phyloP scores from a whole-genome alignment of 2,329 filamentous ascomycete genomes.

The Westerdykella sp. region DNA sequence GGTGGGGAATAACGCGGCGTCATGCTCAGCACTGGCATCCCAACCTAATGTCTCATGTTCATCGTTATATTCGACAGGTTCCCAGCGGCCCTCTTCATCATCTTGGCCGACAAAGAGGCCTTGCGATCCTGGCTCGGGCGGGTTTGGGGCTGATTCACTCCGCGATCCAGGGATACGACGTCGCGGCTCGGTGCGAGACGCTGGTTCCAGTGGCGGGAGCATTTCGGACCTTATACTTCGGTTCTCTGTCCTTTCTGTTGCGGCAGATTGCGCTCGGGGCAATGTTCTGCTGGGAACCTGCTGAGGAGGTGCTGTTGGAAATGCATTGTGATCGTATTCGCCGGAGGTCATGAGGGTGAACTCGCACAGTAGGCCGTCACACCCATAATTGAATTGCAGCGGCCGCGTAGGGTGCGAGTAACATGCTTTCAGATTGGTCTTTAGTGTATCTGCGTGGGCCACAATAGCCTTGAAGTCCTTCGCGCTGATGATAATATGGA shows the following conservation, averaged over 20 bases:
- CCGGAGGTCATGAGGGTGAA: slow-evolving; percentile 80
- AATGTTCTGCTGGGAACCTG: slow-evolving; percentile 34
- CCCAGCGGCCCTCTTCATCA: slow-evolving; percentile 66
- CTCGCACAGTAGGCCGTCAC: slow-evolving; percentile 63
- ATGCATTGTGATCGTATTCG: slow-evolving; percentile 45
- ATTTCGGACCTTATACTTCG: slow-evolving; percentile 33
- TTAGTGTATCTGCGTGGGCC: slow-evolving; percentile 64
- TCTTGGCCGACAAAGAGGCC: slow-evolving; percentile 63
- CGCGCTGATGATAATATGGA: slow-evolving; percentile 75
- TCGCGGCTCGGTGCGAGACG: slow-evolving; percentile 26
- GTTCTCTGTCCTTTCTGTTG: slow-evolving; percentile 14
- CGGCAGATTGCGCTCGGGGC: slow-evolving; percentile 21
- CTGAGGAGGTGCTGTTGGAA: slow-evolving; percentile 35
- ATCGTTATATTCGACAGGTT: slow-evolving; percentile 61
- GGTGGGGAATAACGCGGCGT: slow-evolving; percentile 37
- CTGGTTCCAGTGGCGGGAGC: slow-evolving; percentile 37
- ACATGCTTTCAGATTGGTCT: slow-evolving; percentile 58
- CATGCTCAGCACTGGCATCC: slow-evolving; percentile 59
- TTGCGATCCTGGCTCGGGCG: slow-evolving; percentile 53
- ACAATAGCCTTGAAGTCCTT: slow-evolving; percentile 78
- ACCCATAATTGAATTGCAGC: slow-evolving; percentile 65
- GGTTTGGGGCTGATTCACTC: slow-evolving; percentile 13
- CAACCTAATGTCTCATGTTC: slow-evolving; percentile 65
- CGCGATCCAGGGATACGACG: slow-evolving; percentile 24
- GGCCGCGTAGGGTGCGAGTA: slow-evolving; percentile 68